Conservation (phyloP, 768 basidiomycete species). For the Tricholomella constricta region DNA sequence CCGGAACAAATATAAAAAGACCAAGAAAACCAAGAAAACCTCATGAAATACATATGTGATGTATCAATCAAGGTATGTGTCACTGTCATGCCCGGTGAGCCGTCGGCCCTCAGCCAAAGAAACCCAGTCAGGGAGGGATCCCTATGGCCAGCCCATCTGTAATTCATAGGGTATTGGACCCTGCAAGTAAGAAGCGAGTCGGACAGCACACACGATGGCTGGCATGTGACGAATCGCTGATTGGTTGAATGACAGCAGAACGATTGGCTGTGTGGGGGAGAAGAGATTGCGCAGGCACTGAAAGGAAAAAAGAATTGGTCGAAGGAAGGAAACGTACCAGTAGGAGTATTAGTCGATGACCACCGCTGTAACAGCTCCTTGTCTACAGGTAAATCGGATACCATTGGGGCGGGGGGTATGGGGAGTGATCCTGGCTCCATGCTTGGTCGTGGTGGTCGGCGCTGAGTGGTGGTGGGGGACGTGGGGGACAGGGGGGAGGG, state of each 20-base stretch:
- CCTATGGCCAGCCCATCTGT: not conserved
- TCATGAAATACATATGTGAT: not conserved
- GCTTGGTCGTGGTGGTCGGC: not conserved
- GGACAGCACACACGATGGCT: not conserved
- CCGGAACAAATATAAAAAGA: constrained; percentile 10
- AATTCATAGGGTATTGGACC: not conserved
- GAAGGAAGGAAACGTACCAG: constrained; percentile 5
- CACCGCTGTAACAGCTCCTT: constrained; percentile 20
- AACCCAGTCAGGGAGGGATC: too few relatives aligned
- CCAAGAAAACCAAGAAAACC: not conserved
- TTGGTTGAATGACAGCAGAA: not conserved
- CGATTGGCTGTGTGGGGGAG: not conserved
- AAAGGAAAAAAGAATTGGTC: not conserved
- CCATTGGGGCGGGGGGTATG: constrained; percentile 16
- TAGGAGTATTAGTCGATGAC: constrained; percentile 11
- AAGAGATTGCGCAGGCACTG: not conserved
- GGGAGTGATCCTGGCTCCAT: constrained; percentile 9
- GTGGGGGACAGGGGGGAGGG: not conserved
- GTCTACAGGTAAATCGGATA: constrained; percentile 15
- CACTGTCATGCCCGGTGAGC: not conserved
- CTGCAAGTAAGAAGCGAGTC: not conserved
- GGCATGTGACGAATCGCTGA: not conserved
- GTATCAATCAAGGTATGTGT: not conserved
- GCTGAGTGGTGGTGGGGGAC: not conserved
- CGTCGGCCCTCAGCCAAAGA: not conserved